Evolutionary conservation across 495 filamentous ascomycete species (phyloP).

Genomic region (Aspergillus panamensis): DNA sequence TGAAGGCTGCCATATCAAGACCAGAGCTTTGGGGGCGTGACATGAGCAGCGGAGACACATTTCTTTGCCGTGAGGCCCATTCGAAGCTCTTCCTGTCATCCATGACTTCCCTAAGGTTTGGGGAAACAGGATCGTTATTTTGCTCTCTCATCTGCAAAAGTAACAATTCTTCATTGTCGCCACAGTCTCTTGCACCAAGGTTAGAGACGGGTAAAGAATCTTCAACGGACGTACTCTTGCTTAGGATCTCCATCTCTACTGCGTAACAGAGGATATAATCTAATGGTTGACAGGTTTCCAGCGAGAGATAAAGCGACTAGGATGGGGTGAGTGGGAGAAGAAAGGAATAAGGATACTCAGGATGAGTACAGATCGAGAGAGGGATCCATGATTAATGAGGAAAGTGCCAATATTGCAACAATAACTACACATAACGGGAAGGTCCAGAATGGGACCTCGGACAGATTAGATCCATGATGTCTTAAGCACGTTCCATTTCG

Average conservation of each 20-base stretch:
- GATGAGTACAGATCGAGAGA: no score
- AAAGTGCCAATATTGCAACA: no score
- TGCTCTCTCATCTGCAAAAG: constrained; percentile 20
- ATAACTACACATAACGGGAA: no score
- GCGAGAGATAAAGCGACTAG: no score
- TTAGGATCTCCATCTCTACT: not conserved
- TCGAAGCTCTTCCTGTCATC: not conserved
- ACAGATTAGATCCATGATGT: no score
- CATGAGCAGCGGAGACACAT: constrained; percentile 25
- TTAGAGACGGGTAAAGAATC: not conserved
- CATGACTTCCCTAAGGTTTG: constrained; percentile 14
- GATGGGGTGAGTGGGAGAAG: no score
- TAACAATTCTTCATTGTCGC: constrained; percentile 23
- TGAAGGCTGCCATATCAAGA: constrained; percentile 35
- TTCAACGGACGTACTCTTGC: not conserved
- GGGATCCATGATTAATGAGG: no score
- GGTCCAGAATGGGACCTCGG: no score
- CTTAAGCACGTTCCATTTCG: no score
- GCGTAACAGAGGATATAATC: no score
- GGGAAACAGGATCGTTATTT: constrained; percentile 16
- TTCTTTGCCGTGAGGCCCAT: constrained; percentile 1
- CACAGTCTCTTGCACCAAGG: constrained; percentile 1
- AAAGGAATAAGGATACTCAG: no score
- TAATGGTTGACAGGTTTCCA: no score
- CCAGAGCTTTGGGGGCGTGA: constrained; percentile 31